Percentiles rank a stretch among this genome's conserved stretches.
Evolutionary conservation across 371 early-diverging fungal species (phyloP).

Genomic region (Fennellomyces sp.): DNA sequence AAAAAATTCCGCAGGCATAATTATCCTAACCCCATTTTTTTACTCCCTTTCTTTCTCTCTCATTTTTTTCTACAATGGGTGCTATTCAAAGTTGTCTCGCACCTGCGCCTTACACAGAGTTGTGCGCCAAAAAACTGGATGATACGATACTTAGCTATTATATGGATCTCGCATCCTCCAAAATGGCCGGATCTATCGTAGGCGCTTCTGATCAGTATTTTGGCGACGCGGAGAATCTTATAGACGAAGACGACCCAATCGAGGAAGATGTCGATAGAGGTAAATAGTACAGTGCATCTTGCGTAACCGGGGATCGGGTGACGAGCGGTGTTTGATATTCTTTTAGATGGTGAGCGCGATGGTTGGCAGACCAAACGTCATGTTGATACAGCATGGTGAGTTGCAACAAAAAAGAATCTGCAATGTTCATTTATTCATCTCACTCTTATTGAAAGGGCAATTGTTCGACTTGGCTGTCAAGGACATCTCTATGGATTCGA

Average conservation of each 20-base stretch:
- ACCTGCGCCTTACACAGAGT: not conserved
- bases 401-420: slow-evolving; percentile 25
- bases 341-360: slow-evolving; percentile 28
- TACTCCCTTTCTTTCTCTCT: slow-evolving; percentile 9
- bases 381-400: slow-evolving; percentile 59
- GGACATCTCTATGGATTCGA: slow-evolving; percentile 78
- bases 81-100: slow-evolving; percentile 11
- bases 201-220: slow-evolving; percentile 80
- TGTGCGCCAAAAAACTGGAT: slow-evolving; percentile 7
- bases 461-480: slow-evolving; percentile 72
- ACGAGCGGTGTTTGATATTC: not conserved
- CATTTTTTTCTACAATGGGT: slow-evolving; percentile 18
- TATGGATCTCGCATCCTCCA: slow-evolving; percentile 17
- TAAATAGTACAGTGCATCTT: not conserved
- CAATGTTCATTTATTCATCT: not conserved
- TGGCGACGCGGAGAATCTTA: slow-evolving; percentile 71
- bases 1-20: no score
- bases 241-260: slow-evolving; percentile 55
- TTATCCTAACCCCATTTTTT: no score
- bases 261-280: slow-evolving; percentile 10
- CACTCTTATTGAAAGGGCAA: slow-evolving; percentile 41
- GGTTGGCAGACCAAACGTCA: slow-evolving; percentile 42
- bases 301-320: not conserved
- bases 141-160: slow-evolving; percentile 18
- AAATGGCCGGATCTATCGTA: slow-evolving; percentile 47